phyloP scores from a whole-genome alignment of 179 eudicot genomes.

The Spinacia oleracea region DNA sequence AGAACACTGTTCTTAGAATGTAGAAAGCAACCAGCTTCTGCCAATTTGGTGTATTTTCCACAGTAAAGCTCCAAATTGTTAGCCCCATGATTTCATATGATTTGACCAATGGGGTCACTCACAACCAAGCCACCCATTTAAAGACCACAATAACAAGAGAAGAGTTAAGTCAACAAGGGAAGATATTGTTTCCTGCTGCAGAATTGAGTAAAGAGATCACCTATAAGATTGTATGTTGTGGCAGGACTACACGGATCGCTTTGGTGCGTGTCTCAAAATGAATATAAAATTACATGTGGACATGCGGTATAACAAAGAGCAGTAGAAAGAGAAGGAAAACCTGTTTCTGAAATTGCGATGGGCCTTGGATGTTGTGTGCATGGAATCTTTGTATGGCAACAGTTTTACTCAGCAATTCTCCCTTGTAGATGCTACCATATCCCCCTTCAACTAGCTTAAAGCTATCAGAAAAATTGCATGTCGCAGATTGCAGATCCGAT shows the following conservation, averaged over 20 bases:
- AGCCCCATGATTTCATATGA: not conserved
- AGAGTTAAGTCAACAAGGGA: not conserved
- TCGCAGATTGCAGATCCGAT: slow-evolving; percentile 70
- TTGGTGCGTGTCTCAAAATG: not conserved
- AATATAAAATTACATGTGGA: not conserved
- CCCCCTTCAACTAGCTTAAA: slow-evolving; percentile 68
- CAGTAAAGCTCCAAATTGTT: not conserved
- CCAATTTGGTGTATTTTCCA: not conserved
- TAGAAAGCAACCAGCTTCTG: not conserved
- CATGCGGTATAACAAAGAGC: not conserved
- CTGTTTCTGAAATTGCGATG: slow-evolving; percentile 68
- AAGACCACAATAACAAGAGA: not conserved
- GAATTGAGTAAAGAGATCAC: not conserved
- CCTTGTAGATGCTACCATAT: slow-evolving; percentile 72
- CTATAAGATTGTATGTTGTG: not conserved
- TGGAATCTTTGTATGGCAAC: slow-evolving; percentile 69
- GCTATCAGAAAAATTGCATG: slow-evolving; percentile 79
- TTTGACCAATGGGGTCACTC: not conserved
- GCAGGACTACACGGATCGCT: not conserved
- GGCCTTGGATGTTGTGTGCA: slow-evolving; percentile 57
- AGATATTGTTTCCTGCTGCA: not conserved
- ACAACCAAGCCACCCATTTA: not conserved
- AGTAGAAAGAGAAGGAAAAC: slow-evolving; percentile 29
- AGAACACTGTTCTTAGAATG: not conserved
- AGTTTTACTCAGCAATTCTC: slow-evolving; percentile 66